A percentile compares a stretch with the other conserved stretches of the same genome.
Evolutionary conservation across 129 eudicot species (phyloP).

Genomic region (Sambucus nigra): DNA sequence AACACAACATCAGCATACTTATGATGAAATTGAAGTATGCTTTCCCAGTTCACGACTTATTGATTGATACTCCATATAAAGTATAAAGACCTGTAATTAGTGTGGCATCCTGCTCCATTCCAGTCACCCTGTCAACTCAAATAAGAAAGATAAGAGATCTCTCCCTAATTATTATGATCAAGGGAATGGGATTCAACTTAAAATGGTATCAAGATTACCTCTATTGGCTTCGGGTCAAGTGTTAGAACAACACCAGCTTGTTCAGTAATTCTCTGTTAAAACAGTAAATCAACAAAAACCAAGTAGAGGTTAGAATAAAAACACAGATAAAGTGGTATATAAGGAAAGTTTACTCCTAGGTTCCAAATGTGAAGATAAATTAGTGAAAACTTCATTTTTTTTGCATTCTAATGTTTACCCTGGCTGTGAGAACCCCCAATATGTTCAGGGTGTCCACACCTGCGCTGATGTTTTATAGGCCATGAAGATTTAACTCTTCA

Average conservation of each 20-base stretch:
- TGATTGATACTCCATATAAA: too few relatives aligned
- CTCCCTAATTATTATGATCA: background rate
- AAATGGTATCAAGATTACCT: constrained; percentile 29
- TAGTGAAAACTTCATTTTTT: too few relatives aligned
- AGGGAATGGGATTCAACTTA: background rate
- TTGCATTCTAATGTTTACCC: too few relatives aligned
- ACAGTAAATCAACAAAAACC: background rate
- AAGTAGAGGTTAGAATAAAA: background rate
- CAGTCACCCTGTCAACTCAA: constrained; percentile 79
- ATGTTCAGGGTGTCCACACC: too few relatives aligned
- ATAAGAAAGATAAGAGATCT: background rate
- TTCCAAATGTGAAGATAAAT: too few relatives aligned
- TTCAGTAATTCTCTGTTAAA: constrained; percentile 88
- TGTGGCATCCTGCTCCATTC: constrained; percentile 99
- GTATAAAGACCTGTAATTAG: constrained; percentile 79
- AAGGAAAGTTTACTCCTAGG: too few relatives aligned
- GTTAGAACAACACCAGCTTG: constrained; percentile 96
- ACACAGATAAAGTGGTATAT: background rate
- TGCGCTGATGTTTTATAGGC: too few relatives aligned
- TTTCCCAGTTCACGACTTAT: too few relatives aligned
- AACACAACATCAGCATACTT: too few relatives aligned
- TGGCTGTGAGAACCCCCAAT: too few relatives aligned
- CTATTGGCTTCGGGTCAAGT: constrained; percentile 95
- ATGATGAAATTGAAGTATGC: too few relatives aligned
- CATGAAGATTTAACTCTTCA: too few relatives aligned